Evolutionary conservation across 192 early-diverging fungal genomes (phyloP).

Genomic region (Kickxella alabastrina): DNA sequence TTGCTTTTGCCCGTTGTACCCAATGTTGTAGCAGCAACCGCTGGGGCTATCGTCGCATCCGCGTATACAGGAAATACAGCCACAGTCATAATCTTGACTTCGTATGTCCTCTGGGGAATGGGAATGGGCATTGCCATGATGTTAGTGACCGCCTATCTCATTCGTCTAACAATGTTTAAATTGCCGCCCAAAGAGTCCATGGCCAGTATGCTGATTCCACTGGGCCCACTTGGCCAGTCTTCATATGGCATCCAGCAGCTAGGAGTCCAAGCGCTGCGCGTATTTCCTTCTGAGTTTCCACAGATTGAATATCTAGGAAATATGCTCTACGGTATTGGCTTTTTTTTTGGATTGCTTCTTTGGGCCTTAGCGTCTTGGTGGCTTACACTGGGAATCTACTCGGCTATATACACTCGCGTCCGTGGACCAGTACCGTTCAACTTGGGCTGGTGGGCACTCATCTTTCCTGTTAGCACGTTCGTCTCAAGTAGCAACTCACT

Average conservation of each 20-base stretch:
- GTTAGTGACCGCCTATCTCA: conserved; percentile 49
- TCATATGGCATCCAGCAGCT: conserved; percentile 52
- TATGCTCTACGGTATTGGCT: conserved; percentile 24
- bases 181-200: conserved; percentile 55
- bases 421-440: conserved; percentile 46
- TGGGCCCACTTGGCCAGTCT: conserved; percentile 53
- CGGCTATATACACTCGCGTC: conserved; percentile 25
- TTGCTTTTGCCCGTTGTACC: conserved; percentile 54
- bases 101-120: conserved; percentile 52
- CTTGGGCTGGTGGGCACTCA: conserved; percentile 59
- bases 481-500: conserved; percentile 23
- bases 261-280: conserved; percentile 30
- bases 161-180: conserved; percentile 44
- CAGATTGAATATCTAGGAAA: conserved; percentile 30
- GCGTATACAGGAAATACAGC: conserved; percentile 10
- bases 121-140: conserved; percentile 46
- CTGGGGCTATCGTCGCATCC: conserved; percentile 37
- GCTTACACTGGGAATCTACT: conserved; percentile 39
- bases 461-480: conserved; percentile 53
- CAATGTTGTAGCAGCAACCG: conserved; percentile 46
- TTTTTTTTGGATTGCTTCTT: conserved; percentile 35
- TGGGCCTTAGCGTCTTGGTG: conserved; percentile 54
- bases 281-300: conserved; percentile 24
- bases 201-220: conserved; percentile 49
- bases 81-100: conserved; percentile 27